Evolutionary conservation across 495 filamentous ascomycete genomes (phyloP).

Genomic region (Aspergillus ellipticus): DNA sequence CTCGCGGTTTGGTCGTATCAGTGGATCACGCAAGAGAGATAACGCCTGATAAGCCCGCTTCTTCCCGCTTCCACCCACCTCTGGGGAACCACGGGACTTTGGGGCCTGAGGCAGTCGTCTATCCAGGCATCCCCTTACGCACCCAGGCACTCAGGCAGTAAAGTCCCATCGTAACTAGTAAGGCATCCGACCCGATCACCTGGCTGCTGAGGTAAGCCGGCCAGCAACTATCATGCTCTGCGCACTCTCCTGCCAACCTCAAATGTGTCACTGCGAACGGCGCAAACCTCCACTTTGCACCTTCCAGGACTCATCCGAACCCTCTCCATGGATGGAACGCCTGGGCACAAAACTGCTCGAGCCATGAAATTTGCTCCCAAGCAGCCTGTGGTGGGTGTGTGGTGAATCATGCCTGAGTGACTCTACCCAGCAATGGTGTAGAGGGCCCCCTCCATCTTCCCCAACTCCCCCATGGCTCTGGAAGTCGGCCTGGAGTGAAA

Average conservation of each 20-base stretch:
- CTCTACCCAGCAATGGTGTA: constrained; percentile 6
- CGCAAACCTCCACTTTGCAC: constrained; percentile 12
- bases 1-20: background rate
- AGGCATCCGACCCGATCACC: constrained; percentile 16
- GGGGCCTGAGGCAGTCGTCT: background rate
- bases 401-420: constrained; percentile 1
- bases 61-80: background rate
- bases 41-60: constrained; percentile 1
- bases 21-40: background rate
- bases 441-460: background rate
- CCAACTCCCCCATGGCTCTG: background rate
- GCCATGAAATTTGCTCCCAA: background rate
- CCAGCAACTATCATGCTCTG: constrained; percentile 15
- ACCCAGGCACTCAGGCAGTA: too few species aligned
- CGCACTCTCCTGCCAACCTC: constrained; percentile 12
- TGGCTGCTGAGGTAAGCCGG: constrained; percentile 19
- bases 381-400: too few species aligned
- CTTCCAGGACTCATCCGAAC: background rate
- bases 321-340: background rate
- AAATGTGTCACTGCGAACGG: constrained; percentile 3
- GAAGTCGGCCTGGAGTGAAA: background rate
- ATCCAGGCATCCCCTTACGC: too few species aligned
- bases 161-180: too few species aligned
- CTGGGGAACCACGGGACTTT: too few species aligned
- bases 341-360: background rate